phyloP scores from a whole-genome alignment of 2,329 filamentous ascomycete genomes.

The Dryadomyces quercus-mongolicae region DNA sequence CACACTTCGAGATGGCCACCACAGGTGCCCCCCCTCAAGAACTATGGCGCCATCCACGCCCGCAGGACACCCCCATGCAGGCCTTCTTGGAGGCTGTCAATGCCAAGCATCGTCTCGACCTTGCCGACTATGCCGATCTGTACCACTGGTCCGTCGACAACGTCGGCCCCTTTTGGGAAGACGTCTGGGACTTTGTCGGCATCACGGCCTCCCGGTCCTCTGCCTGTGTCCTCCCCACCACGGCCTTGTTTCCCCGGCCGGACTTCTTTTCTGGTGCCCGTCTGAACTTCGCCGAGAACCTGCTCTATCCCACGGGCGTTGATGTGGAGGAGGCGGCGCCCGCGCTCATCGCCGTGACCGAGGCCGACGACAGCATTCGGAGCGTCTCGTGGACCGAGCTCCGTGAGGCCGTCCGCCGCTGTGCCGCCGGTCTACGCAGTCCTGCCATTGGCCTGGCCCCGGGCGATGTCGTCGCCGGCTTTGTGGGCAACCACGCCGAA shows the following conservation, averaged over 20 bases:
- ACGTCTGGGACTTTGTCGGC: slow-evolving; percentile 73
- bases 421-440: slow-evolving; percentile 53
- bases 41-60: slow-evolving; percentile 61
- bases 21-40: background rate
- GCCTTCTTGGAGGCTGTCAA: slow-evolving; percentile 60
- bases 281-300: slow-evolving; percentile 91
- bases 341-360: slow-evolving; percentile 73
- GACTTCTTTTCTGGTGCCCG: slow-evolving; percentile 69
- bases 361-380: slow-evolving; percentile 30
- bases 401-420: slow-evolving; percentile 63
- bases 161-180: slow-evolving; percentile 68
- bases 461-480: slow-evolving; percentile 52
- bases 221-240: slow-evolving; percentile 53
- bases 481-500: slow-evolving; percentile 81
- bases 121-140: slow-evolving; percentile 60
- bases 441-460: slow-evolving; percentile 44
- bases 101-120: slow-evolving; percentile 47
- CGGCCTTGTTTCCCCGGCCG: slow-evolving; percentile 75
- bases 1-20: no score
- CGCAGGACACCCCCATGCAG: slow-evolving; percentile 57
- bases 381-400: slow-evolving; percentile 64
- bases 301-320: slow-evolving; percentile 58
- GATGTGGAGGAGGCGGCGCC: slow-evolving; percentile 45
- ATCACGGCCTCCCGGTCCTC: slow-evolving; percentile 57
- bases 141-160: slow-evolving; percentile 77